Conservation (phyloP, 208 protist genomes). For the Borovskyia barvae region DNA sequence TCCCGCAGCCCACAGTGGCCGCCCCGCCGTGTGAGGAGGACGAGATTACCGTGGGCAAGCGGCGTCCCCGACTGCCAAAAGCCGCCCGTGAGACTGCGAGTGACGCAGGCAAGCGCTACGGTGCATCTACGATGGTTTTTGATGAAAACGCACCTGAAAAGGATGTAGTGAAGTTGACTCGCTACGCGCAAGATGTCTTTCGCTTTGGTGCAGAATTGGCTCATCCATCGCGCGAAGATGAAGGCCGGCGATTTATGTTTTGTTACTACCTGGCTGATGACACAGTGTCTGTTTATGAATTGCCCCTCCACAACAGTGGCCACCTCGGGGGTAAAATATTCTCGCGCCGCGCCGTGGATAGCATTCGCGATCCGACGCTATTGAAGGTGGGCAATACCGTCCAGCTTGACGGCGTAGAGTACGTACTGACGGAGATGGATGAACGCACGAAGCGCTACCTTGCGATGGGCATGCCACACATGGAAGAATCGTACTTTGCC, state of each 20-base stretch:
- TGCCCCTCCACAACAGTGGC: constrained; percentile 89
- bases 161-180: constrained; percentile 83
- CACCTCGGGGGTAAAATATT: constrained; percentile 92
- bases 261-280: constrained; percentile 95
- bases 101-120: constrained; percentile 21
- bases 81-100: neutral
- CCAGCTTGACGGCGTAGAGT: constrained; percentile 59
- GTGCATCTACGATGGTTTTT: constrained; percentile 77
- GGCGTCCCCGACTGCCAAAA: constrained; percentile 17
- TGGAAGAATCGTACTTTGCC: constrained; percentile 73
- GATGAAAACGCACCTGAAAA: constrained; percentile 47
- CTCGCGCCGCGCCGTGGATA: constrained; percentile 73
- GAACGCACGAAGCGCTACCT: constrained; percentile 74
- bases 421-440: constrained; percentile 69
- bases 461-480: constrained; percentile 64
- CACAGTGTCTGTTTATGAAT: constrained; percentile 93
- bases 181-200: constrained; percentile 87
- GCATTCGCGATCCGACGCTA: constrained; percentile 52
- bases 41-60: constrained; percentile 26
- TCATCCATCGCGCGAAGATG: constrained; percentile 54
- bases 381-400: constrained; percentile 76
- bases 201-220: constrained; percentile 82
- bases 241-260: constrained; percentile 79
- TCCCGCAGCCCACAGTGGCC: constrained; percentile 24
- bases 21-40: constrained; percentile 47